Evolutionary conservation across 2,329 filamentous ascomycete genomes (phyloP).

Genomic region (Ustilaginoidea virens): DNA sequence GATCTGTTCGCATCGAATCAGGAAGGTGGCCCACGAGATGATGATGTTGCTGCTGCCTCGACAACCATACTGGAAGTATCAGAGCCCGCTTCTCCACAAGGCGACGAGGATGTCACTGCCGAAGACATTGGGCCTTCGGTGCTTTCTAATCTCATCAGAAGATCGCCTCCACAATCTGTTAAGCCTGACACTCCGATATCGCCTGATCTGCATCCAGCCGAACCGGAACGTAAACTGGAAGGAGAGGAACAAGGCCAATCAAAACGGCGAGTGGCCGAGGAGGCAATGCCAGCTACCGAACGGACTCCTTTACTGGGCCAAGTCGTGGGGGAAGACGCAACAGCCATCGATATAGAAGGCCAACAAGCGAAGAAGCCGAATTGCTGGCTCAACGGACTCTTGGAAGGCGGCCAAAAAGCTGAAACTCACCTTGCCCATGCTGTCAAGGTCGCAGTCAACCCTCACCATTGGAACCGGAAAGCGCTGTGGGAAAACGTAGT

Average conservation of each 20-base stretch:
- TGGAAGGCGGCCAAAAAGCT: constrained; percentile 16
- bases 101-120: constrained; percentile 6
- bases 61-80: constrained; percentile 46
- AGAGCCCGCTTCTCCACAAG: constrained; percentile 23
- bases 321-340: constrained; percentile 15
- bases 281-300: constrained; percentile 19
- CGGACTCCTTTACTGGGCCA: constrained; percentile 30
- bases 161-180: constrained; percentile 27
- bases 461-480: constrained; percentile 56
- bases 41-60: constrained; percentile 16
- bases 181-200: constrained; percentile 5
- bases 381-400: constrained; percentile 20
- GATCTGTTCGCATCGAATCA: constrained; percentile 12
- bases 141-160: constrained; percentile 33
- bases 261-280: constrained; percentile 5
- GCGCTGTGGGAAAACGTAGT: constrained; percentile 49
- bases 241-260: constrained; percentile 1
- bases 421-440: constrained; percentile 15
- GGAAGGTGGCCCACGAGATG: constrained; percentile 8
- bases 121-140: constrained; percentile 21
- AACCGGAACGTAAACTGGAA: constrained; percentile 2
- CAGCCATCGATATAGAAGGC: constrained; percentile 30
- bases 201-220: not conserved
- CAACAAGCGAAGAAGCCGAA: constrained; percentile 24
- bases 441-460: constrained; percentile 31